Base-by-base conservation (phyloP, 306 rosid genomes). In the Cajanus cajan region DNA sequence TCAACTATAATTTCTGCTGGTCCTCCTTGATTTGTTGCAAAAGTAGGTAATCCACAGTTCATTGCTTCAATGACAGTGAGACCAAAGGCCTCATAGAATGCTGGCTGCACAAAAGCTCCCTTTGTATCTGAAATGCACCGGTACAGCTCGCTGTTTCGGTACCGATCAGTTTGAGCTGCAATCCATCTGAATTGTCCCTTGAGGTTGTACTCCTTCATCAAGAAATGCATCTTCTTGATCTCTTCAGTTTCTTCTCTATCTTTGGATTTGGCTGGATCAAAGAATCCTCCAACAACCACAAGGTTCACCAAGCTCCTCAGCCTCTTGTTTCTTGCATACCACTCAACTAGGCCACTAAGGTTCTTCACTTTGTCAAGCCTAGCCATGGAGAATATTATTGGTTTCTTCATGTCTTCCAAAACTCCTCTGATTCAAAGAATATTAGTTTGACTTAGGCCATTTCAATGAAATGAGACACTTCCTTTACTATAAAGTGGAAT, bases 81-180 rank as follows among this genome's bases (percentile, higher is more conserved):
- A 36, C 98, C 98, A 74, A 94, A 94, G 4, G 97, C 98, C 72
- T 94, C 98, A 40, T 94, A 92, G 69, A 89, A 40, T 72, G 98
- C 97, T 48, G 98, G 98, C 80, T 94, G 98, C 87, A 94, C 98
- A 78, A 94, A 94, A 69, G 97, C 95, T 65, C 97, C 98, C 79
- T 86, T 94, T 52, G 97, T 76, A 28, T 94, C 98, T 0, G 97
- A 92, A 24, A 94, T 88, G 77, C 73, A 90, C 47, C 98, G 88
- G 85, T 94, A 94, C 8, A 94, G 75, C 82, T 94, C 98, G 24
- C 91, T 90, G 0, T 94, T 94, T 22, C 97, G 90, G 13, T 88
- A 79, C 9, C 97, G 78, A 15, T 94, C 97, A 0, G 98, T 86
- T 83, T 94, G 98, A 14, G 98, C 98, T 0, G 97, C 97, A 54